phyloP scores from a whole-genome alignment of 1,139 yeast species.

The Pichia sp. region DNA sequence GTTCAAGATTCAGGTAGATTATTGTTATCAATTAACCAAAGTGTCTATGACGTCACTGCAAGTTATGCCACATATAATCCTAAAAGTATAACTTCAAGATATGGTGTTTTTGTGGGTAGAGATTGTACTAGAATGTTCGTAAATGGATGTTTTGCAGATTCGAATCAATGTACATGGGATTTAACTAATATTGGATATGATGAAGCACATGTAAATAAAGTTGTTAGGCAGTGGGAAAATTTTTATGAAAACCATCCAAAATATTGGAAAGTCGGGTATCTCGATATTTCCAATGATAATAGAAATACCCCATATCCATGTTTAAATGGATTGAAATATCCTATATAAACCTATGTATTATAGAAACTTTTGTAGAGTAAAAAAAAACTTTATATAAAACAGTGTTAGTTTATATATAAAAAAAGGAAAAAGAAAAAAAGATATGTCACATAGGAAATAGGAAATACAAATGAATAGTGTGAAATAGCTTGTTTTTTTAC shows the following conservation, averaged over 20 bases:
- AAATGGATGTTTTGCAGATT: slow-evolving; percentile 64
- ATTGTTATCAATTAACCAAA: slow-evolving; percentile 59
- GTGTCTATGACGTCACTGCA: slow-evolving; percentile 61
- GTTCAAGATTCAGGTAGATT: background rate
- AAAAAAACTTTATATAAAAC: background rate
- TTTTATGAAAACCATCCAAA: slow-evolving; percentile 42
- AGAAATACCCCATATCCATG: slow-evolving; percentile 10
- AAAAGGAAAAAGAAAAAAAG: background rate
- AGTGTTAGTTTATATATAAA: background rate
- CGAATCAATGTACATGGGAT: slow-evolving; percentile 59
- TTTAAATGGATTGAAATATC: slow-evolving; percentile 12
- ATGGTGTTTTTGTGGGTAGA: slow-evolving; percentile 54
- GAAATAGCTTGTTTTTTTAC: background rate
- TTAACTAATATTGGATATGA: slow-evolving; percentile 47
- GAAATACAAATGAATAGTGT: background rate
- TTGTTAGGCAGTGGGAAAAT: slow-evolving; percentile 42
- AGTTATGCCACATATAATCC: slow-evolving; percentile 50
- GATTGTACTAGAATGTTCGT: slow-evolving; percentile 73
- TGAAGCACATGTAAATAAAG: slow-evolving; percentile 25
- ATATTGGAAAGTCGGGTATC: slow-evolving; percentile 64
- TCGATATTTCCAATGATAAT: slow-evolving; percentile 30
- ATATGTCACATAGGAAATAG: background rate
- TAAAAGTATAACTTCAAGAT: slow-evolving; percentile 40
- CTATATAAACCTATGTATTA: background rate
- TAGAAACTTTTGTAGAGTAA: background rate